Evolutionary conservation across 2,329 filamentous ascomycete species (phyloP).

Genomic region (Rasamsonia emersonii): DNA sequence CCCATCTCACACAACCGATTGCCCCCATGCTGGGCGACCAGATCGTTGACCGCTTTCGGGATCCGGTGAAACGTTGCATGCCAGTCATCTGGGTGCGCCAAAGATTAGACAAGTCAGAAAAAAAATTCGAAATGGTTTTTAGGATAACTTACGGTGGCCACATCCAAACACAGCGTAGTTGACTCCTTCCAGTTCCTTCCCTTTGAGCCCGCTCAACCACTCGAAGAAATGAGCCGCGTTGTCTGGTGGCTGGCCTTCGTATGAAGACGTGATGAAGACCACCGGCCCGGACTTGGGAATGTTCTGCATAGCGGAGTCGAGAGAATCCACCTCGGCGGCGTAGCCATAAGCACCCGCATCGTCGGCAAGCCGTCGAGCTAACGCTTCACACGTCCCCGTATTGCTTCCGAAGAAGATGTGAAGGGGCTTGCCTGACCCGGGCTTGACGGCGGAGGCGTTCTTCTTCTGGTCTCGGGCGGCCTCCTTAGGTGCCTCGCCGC

Average conservation of each 20-base stretch:
- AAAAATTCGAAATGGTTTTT: background rate
- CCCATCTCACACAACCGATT: conserved; percentile 43
- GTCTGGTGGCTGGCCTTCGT: conserved; percentile 65
- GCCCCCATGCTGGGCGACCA: conserved; percentile 45
- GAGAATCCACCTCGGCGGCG: conserved; percentile 43
- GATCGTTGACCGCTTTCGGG: conserved; percentile 53
- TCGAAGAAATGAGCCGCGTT: conserved; percentile 61
- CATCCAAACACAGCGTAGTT: conserved; percentile 64
- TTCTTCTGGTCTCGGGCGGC: conserved; percentile 12
- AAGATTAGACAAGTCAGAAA: conserved; percentile 12
- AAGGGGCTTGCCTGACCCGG: conserved; percentile 38
- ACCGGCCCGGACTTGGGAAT: conserved; percentile 54
- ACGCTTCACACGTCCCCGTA: conserved; percentile 63
- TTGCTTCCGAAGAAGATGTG: conserved; percentile 65
- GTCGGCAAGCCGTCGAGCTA: conserved; percentile 55
- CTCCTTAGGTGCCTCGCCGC: conserved; percentile 7
- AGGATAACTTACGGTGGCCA: conserved; percentile 45
- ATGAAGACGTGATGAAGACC: conserved; percentile 60
- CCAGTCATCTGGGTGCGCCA: conserved; percentile 35
- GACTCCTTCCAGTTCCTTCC: conserved; percentile 46
- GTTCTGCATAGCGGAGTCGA: conserved; percentile 55
- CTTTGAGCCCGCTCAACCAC: conserved; percentile 53
- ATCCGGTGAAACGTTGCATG: conserved; percentile 56
- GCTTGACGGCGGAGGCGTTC: conserved; percentile 3
- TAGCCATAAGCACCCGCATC: conserved; percentile 55